phyloP scores from a whole-genome alignment of 1,284 basidiomycete genomes.

The Cystobasidiaceae sp. region DNA sequence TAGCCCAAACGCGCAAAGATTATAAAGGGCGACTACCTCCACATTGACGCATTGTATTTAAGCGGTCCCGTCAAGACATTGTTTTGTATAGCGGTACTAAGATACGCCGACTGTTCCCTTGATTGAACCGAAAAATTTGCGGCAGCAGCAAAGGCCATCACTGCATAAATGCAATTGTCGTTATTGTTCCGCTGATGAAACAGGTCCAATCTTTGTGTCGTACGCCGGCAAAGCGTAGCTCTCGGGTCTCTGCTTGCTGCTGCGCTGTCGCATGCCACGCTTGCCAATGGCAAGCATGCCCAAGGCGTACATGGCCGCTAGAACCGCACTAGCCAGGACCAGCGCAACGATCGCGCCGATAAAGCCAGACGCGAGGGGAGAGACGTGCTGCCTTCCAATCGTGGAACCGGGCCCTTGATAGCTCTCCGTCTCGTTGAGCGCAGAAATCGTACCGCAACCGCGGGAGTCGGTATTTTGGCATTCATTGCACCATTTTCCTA shows the following conservation, averaged over 20 bases:
- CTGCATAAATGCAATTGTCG: too few species aligned
- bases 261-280: slow-evolving; percentile 3
- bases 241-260: not conserved
- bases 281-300: slow-evolving; percentile 14
- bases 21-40: too few species aligned
- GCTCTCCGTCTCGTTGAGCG: slow-evolving; percentile 4
- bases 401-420: slow-evolving; percentile 8
- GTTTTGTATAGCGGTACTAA: too few species aligned
- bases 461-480: slow-evolving; percentile 39
- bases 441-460: slow-evolving; percentile 16
- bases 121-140: too few species aligned
- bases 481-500: slow-evolving; percentile 48
- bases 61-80: too few species aligned
- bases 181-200: too few species aligned
- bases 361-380: slow-evolving; percentile 29
- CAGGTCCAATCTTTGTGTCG: slow-evolving; percentile 1
- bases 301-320: slow-evolving; percentile 17
- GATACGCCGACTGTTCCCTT: too few species aligned
- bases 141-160: too few species aligned
- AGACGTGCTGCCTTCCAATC: slow-evolving; percentile 16
- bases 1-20: too few species aligned
- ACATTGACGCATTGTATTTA: too few species aligned
- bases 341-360: slow-evolving; percentile 30
- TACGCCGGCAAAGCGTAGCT: slow-evolving; percentile 5
- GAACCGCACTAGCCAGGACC: slow-evolving; percentile 1